phyloP scores from a whole-genome alignment of 495 filamentous ascomycete species.

The Penicillium steckii region DNA sequence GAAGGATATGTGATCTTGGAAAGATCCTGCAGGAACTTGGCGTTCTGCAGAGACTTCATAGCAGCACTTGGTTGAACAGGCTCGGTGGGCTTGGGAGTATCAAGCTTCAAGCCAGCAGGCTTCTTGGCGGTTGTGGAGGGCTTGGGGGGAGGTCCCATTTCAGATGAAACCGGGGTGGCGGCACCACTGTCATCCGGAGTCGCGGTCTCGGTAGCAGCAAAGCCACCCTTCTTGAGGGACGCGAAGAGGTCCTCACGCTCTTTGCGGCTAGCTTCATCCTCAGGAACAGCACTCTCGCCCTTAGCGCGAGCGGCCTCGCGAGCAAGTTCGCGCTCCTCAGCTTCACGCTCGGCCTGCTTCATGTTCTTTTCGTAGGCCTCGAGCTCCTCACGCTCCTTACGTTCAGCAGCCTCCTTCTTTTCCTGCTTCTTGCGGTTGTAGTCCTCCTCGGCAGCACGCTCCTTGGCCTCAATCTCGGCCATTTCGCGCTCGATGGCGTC shows the following conservation, averaged over 20 bases:
- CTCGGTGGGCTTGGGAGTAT: slow-evolving; percentile 79
- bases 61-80: slow-evolving; percentile 87
- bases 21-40: slow-evolving; percentile 76
- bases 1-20: slow-evolving; percentile 70
- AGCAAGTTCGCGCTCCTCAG: slow-evolving; percentile 55
- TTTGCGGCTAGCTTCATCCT: slow-evolving; percentile 38
- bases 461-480: slow-evolving; percentile 58
- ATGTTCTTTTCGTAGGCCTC: slow-evolving; percentile 52
- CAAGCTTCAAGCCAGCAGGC: slow-evolving; percentile 79
- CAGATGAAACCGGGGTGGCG: slow-evolving; percentile 54
- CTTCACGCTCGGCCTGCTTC: slow-evolving; percentile 57
- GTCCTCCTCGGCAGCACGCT: slow-evolving; percentile 57
- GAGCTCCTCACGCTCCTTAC: slow-evolving; percentile 54
- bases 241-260: slow-evolving; percentile 52
- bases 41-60: slow-evolving; percentile 84
- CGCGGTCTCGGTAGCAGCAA: slow-evolving; percentile 45
- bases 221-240: slow-evolving; percentile 54
- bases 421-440: slow-evolving; percentile 59
- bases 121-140: slow-evolving; percentile 59
- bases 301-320: slow-evolving; percentile 41
- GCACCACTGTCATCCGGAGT: slow-evolving; percentile 55
- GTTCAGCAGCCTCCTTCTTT: slow-evolving; percentile 60
- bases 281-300: slow-evolving; percentile 30
- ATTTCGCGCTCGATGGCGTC: slow-evolving; percentile 52
- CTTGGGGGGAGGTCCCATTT: slow-evolving; percentile 57